Base-by-base conservation (phyloP, 164 flowering plant genomes). In the Echeveria elegans region DNA sequence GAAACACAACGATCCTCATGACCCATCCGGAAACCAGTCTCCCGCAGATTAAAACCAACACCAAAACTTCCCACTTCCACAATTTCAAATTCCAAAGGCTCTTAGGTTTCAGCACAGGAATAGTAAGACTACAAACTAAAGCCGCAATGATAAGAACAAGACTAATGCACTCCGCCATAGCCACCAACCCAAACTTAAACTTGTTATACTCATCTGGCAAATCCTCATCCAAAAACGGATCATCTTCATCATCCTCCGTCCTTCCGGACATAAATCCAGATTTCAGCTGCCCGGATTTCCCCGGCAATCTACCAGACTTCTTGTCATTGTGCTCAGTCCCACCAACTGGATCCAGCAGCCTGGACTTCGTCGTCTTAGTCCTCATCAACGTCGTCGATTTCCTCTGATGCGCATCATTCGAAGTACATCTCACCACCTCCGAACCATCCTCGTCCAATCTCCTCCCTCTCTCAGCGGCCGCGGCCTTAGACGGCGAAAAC, bases 31-130 rank as follows among this genome's bases (percentile, higher is more conserved):
- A 81, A 24, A 84, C 71, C 71, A 84, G 71, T 82, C 82, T 71
- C 28, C 90, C 90, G 69, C 74, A 81, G 66, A 86, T 77, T 28
- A 73, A 78, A 24, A 81, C 86, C 84, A 77, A 76, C 59, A 77
- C 77, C 69, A 86, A 76, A 41, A 77, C 76, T 72, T 69, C 72
- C 88, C 86, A 86, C 53, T 84, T 82, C 90, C 90, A 84, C 11
- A 78, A 0, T 56, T 77, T 74, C 71, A 86, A 67, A 1, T 80
- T 80, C 82, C 85, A 80, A 32, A 81, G 6, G 61, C 1, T 34
- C 14, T 11, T 8, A 14, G 63, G n/a, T 31, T 74, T 8, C 68
- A 84, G 63, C 26, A 48, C 66, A 1, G 71, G 43, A 65, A 73
- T 74, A 36, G 78, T 74, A 47, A 82, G 77, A 40, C 84, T 78